phyloP scores from a whole-genome alignment of 805 yeast species.

The Maudiozyma bulderi region DNA sequence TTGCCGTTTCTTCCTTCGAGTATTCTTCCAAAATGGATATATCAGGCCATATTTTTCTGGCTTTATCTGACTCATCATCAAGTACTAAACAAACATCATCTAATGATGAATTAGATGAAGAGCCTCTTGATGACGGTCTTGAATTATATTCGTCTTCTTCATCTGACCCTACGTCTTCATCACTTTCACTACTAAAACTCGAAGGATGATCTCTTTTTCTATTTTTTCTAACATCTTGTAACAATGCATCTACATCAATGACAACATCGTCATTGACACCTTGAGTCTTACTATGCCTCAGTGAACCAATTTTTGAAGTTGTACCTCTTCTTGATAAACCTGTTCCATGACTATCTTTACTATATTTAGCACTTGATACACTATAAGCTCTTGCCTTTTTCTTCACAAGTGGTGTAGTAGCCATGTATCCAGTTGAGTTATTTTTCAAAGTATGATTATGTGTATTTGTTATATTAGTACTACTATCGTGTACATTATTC shows the following conservation, averaged over 20 bases:
- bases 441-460: background rate
- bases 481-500: background rate
- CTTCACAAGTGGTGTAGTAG: background rate
- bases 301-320: background rate
- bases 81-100: slow-evolving; percentile 91
- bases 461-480: background rate
- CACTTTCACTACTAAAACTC: background rate
- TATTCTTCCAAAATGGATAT: slow-evolving; percentile 64
- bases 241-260: slow-evolving; percentile 28
- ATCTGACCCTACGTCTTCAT: slow-evolving; percentile 3
- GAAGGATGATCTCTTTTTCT: background rate
- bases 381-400: background rate
- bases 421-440: background rate
- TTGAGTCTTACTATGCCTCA: background rate
- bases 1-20: slow-evolving; percentile 55
- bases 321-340: background rate
- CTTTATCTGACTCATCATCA: slow-evolving; percentile 36
- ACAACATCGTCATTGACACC: slow-evolving; percentile 18
- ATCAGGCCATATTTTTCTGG: slow-evolving; percentile 67
- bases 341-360: background rate
- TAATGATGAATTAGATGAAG: slow-evolving; percentile 56
- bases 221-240: slow-evolving; percentile 22
- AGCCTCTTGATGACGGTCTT: slow-evolving; percentile 34
- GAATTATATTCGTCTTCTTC: slow-evolving; percentile 31
- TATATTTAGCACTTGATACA: background rate